Base-by-base conservation (phyloP, 2,329 filamentous ascomycete species). In the Fusarium bulbicola region DNA sequence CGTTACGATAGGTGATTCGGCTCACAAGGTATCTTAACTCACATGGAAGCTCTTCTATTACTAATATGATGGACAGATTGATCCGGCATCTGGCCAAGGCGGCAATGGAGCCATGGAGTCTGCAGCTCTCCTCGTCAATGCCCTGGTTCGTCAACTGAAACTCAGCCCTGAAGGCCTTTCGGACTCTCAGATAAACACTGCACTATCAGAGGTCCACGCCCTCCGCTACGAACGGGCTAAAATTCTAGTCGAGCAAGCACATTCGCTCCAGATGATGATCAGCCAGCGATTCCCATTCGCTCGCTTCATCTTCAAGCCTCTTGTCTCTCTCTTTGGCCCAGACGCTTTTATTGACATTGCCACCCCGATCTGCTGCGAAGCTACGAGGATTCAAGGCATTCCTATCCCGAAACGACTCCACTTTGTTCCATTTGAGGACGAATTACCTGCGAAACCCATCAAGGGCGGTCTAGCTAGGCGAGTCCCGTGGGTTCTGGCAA, bases 311-410 rank as follows among this genome's bases (percentile, higher is more conserved):
- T 21, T 53, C 20, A 53, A 37, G 3, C 24, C 0, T 7, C 34
- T 39, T 9, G 0, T 37, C 0, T 10, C 34, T 0, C 11, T 28
- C 5, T 28, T 53, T 9, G 32, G 34, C 0, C 50, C 11, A 7
- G 4, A 2, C 10, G 24, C 50, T 3, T 53, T 53, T 6, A 12
- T 28, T 4, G 50, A 53, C 34, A 21, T 53, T 3, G 14, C 39
- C 10, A 28, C 20, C 14, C 32, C 50, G 7, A 37, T 53, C 1
- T 53, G 50, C 7, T 28, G 18, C 1, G 50, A 36, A 1, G 50
- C 50, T 13, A 36, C 50, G 1, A 53, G 24, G 11, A 53, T 53
- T 4, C 24, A 53, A 9, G 50, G 34, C 4, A 28, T 53, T n/a
- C 50, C 50, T 7, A 24, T 53, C 1, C 50, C 50, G 0, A 26